Conservation (phyloP, 495 filamentous ascomycete species). For the Aspergillus baeticus region DNA sequence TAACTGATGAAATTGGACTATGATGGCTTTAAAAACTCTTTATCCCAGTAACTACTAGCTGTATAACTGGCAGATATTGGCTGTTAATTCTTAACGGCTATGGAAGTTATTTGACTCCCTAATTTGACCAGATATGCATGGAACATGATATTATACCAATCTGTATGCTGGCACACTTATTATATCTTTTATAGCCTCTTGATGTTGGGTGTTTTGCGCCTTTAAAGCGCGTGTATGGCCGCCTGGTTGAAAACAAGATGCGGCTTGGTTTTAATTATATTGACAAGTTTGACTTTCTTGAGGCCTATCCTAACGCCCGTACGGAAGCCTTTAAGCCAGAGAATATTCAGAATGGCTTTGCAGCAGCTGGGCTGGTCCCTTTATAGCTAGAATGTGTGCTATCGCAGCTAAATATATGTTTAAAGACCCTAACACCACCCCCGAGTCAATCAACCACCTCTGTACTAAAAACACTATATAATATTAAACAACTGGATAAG, state of each 20-base stretch:
- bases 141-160: slow-evolving; percentile 24
- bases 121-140: slow-evolving; percentile 22
- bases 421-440: no score
- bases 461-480: background rate
- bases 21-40: slow-evolving; percentile 19
- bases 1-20: no score
- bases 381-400: no score
- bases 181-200: slow-evolving; percentile 13
- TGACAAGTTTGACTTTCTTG: no score
- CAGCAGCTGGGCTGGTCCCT: no score
- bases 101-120: slow-evolving; percentile 22
- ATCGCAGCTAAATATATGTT: no score
- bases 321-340: no score
- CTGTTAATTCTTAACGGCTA: slow-evolving; percentile 18
- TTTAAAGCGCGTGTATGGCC: slow-evolving; percentile 12
- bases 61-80: background rate
- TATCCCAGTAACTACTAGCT: slow-evolving; percentile 4
- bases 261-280: no score
- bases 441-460: no score
- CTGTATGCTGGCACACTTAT: slow-evolving; percentile 26
- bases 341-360: no score
- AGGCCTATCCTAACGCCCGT: no score
- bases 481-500: background rate
- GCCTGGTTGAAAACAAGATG: slow-evolving; percentile 6
- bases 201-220: slow-evolving; percentile 10